Percentiles rank a stretch among this genome's conserved stretches.
Evolutionary conservation across 2,329 filamentous ascomycete genomes (phyloP).

Genomic region (Huntiella omanensis): DNA sequence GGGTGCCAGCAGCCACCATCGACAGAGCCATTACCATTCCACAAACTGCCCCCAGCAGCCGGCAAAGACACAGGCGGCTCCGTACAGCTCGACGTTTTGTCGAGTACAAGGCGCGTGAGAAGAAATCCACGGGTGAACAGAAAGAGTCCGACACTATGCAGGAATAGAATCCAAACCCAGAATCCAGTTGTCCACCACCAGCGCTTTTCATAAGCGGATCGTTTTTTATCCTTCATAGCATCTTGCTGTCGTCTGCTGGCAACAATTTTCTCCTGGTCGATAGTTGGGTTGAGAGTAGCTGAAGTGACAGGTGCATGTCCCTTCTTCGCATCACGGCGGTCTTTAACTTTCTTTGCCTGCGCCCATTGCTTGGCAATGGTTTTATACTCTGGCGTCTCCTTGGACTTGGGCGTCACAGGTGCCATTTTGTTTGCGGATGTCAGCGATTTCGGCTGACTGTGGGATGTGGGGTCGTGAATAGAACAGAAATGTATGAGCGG

Average conservation of each 20-base stretch:
- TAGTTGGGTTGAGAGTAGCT: neutral
- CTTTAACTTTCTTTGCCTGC: slow-evolving; percentile 31
- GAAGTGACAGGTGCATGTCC: neutral
- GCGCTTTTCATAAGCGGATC: slow-evolving; percentile 26
- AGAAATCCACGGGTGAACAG: slow-evolving; percentile 93
- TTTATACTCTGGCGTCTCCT: slow-evolving; percentile 24
- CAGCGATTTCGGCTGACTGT: neutral
- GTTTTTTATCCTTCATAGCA: slow-evolving; percentile 5
- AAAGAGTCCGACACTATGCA: slow-evolving; percentile 67
- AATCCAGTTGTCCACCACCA: slow-evolving; percentile 45
- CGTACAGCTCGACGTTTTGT: slow-evolving; percentile 54
- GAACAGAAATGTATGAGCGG: neutral
- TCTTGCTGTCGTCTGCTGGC: slow-evolving; percentile 2
- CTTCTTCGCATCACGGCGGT: slow-evolving; percentile 21
- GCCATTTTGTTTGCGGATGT: neutral
- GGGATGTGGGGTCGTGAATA: neutral
- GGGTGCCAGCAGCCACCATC: slow-evolving; percentile 84
- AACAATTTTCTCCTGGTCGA: slow-evolving; percentile 6
- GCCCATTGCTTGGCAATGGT: slow-evolving; percentile 34
- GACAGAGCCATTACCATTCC: slow-evolving; percentile 24
- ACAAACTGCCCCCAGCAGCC: slow-evolving; percentile 12
- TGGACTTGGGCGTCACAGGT: neutral
- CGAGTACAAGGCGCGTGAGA: slow-evolving; percentile 64
- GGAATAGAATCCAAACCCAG: slow-evolving; percentile 48
- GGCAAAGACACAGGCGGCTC: slow-evolving; percentile 42